Evolutionary conservation across 768 basidiomycete species (phyloP).

Genomic region (Collybiopsis luxurians): DNA sequence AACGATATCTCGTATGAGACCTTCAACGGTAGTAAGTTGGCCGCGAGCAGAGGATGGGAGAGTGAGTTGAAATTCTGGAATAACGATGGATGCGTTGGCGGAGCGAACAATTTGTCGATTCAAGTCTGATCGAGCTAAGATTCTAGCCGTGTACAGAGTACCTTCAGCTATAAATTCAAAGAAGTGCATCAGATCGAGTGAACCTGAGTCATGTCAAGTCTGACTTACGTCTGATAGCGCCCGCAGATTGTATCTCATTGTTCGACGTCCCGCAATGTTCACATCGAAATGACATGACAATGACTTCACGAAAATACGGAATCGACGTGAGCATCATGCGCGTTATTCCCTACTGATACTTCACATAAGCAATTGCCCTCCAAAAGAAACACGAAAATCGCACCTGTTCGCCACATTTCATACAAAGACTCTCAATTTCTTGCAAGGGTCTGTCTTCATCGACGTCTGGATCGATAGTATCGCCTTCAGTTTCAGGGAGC

Average conservation of each 20-base stretch:
- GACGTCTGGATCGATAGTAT: not conserved
- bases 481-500: not conserved
- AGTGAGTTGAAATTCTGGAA: slow-evolving; percentile 89
- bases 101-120: slow-evolving; percentile 94
- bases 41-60: slow-evolving; percentile 83
- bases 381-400: slow-evolving; percentile 18
- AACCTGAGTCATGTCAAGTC: no score
- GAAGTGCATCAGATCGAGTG: not conserved
- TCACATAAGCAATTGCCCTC: slow-evolving; percentile 2
- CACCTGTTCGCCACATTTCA: slow-evolving; percentile 91
- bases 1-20: slow-evolving; percentile 79
- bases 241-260: slow-evolving; percentile 94
- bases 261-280: slow-evolving; percentile 88
- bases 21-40: slow-evolving; percentile 96
- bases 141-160: slow-evolving; percentile 73
- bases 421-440: slow-evolving; percentile 89
- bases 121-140: slow-evolving; percentile 73
- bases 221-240: slow-evolving; percentile 73
- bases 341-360: slow-evolving; percentile 72
- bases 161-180: slow-evolving; percentile 81
- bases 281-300: slow-evolving; percentile 96
- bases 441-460: slow-evolving; percentile 69
- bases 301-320: slow-evolving; percentile 92
- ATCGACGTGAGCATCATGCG: slow-evolving; percentile 89
- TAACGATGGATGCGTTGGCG: slow-evolving; percentile 69